Percentiles rank a stretch among this genome's conserved stretches.
These are phyloP conservation scores for Anacardium occidentale DNA, from an alignment of 345 rosid species.

Conservation along the genomic window DNA sequence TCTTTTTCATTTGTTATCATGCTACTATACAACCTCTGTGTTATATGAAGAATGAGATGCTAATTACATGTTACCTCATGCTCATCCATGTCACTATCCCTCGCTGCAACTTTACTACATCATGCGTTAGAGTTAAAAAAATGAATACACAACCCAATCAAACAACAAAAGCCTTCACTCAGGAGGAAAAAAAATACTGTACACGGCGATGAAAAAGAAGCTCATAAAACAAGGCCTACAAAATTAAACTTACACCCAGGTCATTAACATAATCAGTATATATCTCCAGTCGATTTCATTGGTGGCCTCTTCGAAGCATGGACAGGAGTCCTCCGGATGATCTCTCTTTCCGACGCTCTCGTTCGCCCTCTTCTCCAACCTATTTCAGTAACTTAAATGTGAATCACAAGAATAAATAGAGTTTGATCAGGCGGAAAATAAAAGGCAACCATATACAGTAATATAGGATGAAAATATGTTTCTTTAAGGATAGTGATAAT, in stretches of 20 bases:
- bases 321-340: slow-evolving; percentile 75
- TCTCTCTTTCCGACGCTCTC: slow-evolving; percentile 62
- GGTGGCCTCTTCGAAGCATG: slow-evolving; percentile 82
- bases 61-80: slow-evolving; percentile 7
- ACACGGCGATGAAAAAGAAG: slow-evolving; percentile 25
- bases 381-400: slow-evolving; percentile 24
- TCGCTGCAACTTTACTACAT: slow-evolving; percentile 4
- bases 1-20: too few relatives aligned
- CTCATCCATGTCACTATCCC: slow-evolving; percentile 11
- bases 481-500: too few relatives aligned
- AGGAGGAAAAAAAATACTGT: slow-evolving; percentile 27
- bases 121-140: slow-evolving; percentile 1
- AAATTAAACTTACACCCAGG: slow-evolving; percentile 12
- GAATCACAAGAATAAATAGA: background rate
- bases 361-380: slow-evolving; percentile 70
- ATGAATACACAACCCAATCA: background rate
- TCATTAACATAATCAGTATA: slow-evolving; percentile 4
- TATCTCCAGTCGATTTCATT: slow-evolving; percentile 23
- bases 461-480: background rate
- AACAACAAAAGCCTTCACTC: background rate
- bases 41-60: too few relatives aligned
- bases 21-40: too few relatives aligned
- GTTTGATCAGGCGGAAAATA: background rate
- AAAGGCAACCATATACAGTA: background rate
- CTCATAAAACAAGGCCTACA: slow-evolving; percentile 6